Percentiles rank a stretch among this genome's conserved stretches.
Evolutionary conservation across 2,329 filamentous ascomycete species (phyloP).

Genomic region (Aspergillus uvarum): DNA sequence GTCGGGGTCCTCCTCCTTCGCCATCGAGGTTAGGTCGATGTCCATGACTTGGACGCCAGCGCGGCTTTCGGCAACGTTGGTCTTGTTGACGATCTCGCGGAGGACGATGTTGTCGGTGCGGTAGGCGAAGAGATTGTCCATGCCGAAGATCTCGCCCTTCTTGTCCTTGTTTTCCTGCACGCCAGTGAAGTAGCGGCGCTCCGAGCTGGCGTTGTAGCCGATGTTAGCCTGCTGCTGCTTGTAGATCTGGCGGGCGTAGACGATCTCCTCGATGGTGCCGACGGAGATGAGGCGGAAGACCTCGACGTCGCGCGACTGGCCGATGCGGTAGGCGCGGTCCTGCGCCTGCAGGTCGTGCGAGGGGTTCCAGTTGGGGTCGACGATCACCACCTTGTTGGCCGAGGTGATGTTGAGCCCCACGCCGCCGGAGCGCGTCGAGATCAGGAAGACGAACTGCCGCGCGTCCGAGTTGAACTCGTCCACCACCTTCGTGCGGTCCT

Average conservation of each 20-base stretch:
- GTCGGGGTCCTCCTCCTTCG: slow-evolving; percentile 37
- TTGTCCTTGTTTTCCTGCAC: slow-evolving; percentile 80
- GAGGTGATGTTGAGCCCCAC: slow-evolving; percentile 95
- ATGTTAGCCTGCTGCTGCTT: slow-evolving; percentile 99
- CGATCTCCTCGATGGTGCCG: slow-evolving; percentile 94
- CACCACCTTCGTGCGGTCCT: slow-evolving; percentile 77
- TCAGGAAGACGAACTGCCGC: slow-evolving; percentile 88
- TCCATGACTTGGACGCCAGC: slow-evolving; percentile 79
- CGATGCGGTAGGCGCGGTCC: slow-evolving; percentile 93
- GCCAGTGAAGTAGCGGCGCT: slow-evolving; percentile 92
- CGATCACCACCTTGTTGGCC: slow-evolving; percentile 95
- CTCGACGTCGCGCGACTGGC: slow-evolving; percentile 88
- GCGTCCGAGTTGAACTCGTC: slow-evolving; percentile 90
- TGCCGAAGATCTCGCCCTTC: slow-evolving; percentile 91
- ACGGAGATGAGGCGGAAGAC: slow-evolving; percentile 88
- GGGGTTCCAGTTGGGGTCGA: slow-evolving; percentile 98
- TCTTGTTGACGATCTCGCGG: slow-evolving; percentile 97
- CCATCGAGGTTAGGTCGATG: slow-evolving; percentile 64
- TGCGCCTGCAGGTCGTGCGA: slow-evolving; percentile 93
- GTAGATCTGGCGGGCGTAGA: slow-evolving; percentile 96
- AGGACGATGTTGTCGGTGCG: slow-evolving; percentile 76
- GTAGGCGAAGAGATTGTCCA: slow-evolving; percentile 82
- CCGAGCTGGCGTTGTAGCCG: slow-evolving; percentile 86
- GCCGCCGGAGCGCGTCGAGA: slow-evolving; percentile 89
- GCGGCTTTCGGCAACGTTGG: slow-evolving; percentile 90